Percentiles rank a stretch among this genome's conserved stretches.
Conservation (phyloP, 75 land plant genomes). For the Larix kaempferi region DNA sequence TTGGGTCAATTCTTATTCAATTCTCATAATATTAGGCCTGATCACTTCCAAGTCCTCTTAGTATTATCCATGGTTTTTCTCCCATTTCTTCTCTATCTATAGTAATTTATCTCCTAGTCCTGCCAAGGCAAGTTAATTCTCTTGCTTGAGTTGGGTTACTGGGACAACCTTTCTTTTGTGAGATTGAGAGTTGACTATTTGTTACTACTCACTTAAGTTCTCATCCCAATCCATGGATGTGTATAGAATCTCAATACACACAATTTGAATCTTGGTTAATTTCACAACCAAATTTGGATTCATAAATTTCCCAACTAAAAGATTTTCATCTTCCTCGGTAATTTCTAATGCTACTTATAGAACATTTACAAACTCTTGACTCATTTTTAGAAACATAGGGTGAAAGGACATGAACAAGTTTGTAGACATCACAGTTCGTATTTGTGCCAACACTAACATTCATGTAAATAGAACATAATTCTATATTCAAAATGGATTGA, state of each 20-base stretch:
- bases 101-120: too few relatives aligned
- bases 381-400: constrained; percentile 91
- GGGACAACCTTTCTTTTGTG: too few relatives aligned
- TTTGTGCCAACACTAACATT: constrained; percentile 38
- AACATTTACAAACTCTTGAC: constrained; percentile 76
- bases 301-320: constrained; percentile 86
- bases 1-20: too few relatives aligned
- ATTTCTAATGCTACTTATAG: constrained; percentile 94
- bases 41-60: too few relatives aligned
- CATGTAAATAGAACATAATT: neutral
- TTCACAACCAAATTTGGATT: constrained; percentile 90
- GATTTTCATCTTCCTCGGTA: constrained; percentile 95
- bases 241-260: constrained; percentile 95
- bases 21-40: too few relatives aligned
- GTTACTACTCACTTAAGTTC: too few relatives aligned
- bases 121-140: too few relatives aligned
- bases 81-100: too few relatives aligned
- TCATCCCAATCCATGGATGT: constrained; percentile 99
- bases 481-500: neutral
- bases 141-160: too few relatives aligned
- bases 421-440: constrained; percentile 93
- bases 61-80: too few relatives aligned
- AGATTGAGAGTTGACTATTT: too few relatives aligned
- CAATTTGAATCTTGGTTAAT: constrained; percentile 85
- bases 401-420: constrained; percentile 92